phyloP scores from a whole-genome alignment of 2,329 filamentous ascomycete species.

The Cercospora sojina region DNA sequence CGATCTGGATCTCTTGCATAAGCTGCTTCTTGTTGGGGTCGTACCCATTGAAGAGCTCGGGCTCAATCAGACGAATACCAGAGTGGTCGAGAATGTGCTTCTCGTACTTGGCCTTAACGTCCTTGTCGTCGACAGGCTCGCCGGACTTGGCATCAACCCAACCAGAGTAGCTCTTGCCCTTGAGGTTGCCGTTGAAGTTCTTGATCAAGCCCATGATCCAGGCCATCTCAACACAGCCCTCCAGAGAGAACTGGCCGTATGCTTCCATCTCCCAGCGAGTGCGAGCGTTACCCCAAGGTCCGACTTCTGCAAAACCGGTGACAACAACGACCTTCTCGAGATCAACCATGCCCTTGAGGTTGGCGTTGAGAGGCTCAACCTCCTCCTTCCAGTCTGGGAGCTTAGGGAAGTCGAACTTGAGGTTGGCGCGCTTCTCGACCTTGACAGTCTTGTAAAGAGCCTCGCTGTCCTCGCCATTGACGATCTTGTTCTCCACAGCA shows the following conservation, averaged over 20 bases:
- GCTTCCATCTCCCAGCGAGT: conserved; percentile 99
- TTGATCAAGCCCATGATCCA: conserved; percentile 99
- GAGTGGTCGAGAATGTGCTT: conserved; percentile 94
- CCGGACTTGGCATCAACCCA: conserved; percentile 95
- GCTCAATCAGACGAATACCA: conserved; percentile 95
- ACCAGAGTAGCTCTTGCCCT: conserved; percentile 93
- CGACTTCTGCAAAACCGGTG: conserved; percentile 92
- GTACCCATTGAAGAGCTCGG: conserved; percentile 93
- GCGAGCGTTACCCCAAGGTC: conserved; percentile 97
- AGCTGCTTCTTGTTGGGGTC: conserved; percentile 98
- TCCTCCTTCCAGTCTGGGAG: conserved; percentile 91
- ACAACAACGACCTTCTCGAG: conserved; percentile 97
- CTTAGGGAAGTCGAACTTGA: conserved; percentile 93
- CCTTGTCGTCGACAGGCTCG: conserved; percentile 96
- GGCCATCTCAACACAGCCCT: conserved; percentile 98
- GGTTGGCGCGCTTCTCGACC: conserved; percentile 90
- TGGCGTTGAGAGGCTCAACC: conserved; percentile 80
- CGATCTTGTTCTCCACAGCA: conserved; percentile 91
- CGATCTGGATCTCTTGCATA: conserved; percentile 94
- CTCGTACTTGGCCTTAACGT: conserved; percentile 96
- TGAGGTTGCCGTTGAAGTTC: conserved; percentile 94
- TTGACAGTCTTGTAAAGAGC: conserved; percentile 91
- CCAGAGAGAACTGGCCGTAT: conserved; percentile 91
- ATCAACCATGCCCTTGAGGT: conserved; percentile 96
- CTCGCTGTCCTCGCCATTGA: conserved; percentile 92